Base-by-base conservation (phyloP, 768 basidiomycete species). In the Gelatoporia subvermispora region DNA sequence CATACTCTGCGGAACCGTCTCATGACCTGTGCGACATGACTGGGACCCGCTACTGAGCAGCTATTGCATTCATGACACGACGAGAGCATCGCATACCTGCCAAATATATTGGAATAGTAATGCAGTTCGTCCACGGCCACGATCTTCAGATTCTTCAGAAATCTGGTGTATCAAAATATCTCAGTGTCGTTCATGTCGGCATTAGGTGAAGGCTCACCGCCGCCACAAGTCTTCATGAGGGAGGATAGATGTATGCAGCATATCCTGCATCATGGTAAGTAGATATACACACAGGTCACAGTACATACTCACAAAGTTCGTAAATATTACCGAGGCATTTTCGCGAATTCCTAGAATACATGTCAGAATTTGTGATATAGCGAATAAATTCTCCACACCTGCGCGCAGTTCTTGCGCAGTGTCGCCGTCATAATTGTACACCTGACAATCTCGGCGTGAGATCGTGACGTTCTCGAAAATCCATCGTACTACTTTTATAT, bases 401-500 rank as follows among this genome's bases (percentile, higher is more conserved):
- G 73, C 65, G 44, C 92, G 76, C 22, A 65, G 61, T 28, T 89
- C 85, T 62, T 79, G 76, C 0, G 85, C 81, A 0, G 93, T 94
- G 59, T 95, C 92, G 0, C 92, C 92, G 53, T 95, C 92, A 59
- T 91, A 95, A 0, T 86, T 93, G 2, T 80, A 80, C 11, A 90
- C 74, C 78, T 81, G 45, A 34, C 24, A 43, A 45, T 40, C 2
- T 37, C 24, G 24, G 36, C 35, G 4, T 11, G 4, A 22, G 18
- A 35, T 38, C 15, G 11, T 31, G n/a, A 8, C 2, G 25, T 25
- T 47, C 28, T 5, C 39, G 28, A 31, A 40, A 13, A 13, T 13
- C 7, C 28, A 31, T 7, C 13, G 13, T 7, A 31, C 7, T 31
- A 82, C 84, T 61, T 73, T 72, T 35, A 85, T 62, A 43, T 82